Evolutionary conservation across 345 rosid species (phyloP).

Genomic region (Excoecaria agallocha): DNA sequence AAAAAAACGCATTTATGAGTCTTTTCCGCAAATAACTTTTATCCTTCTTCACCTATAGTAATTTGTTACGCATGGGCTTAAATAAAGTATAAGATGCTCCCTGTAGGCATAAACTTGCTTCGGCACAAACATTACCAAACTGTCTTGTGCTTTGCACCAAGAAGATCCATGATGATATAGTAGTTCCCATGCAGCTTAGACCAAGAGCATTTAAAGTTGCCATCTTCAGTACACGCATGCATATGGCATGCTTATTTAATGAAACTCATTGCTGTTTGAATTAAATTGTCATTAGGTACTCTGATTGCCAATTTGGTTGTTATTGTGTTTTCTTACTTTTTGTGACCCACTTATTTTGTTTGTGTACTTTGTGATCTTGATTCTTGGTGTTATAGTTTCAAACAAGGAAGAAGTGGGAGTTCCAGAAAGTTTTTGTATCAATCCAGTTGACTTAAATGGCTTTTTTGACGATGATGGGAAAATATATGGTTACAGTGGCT

Average conservation of each 20-base stretch:
- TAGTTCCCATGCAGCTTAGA: background rate
- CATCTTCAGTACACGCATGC: background rate
- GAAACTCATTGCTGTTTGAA: background rate
- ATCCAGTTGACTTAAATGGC: conserved; percentile 69
- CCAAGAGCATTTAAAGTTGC: background rate
- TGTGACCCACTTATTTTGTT: too few relatives aligned
- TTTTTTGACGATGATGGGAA: conserved; percentile 86
- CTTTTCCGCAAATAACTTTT: too few relatives aligned
- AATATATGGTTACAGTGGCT: conserved; percentile 79
- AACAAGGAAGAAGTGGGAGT: conserved; percentile 81
- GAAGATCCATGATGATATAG: background rate
- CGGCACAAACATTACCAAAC: background rate
- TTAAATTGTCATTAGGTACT: background rate
- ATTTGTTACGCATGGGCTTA: background rate
- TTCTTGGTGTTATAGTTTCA: conserved; percentile 50
- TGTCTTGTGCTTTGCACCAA: background rate
- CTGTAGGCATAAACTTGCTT: background rate
- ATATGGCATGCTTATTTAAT: background rate
- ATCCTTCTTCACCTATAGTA: background rate
- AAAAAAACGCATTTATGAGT: background rate
- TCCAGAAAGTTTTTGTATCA: conserved; percentile 40
- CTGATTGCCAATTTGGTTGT: too few relatives aligned
- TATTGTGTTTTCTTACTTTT: background rate
- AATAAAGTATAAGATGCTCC: background rate
- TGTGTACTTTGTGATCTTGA: conserved; percentile 1